phyloP scores from a whole-genome alignment of 257 asterid species.

The Paraleonurus japonicus region DNA sequence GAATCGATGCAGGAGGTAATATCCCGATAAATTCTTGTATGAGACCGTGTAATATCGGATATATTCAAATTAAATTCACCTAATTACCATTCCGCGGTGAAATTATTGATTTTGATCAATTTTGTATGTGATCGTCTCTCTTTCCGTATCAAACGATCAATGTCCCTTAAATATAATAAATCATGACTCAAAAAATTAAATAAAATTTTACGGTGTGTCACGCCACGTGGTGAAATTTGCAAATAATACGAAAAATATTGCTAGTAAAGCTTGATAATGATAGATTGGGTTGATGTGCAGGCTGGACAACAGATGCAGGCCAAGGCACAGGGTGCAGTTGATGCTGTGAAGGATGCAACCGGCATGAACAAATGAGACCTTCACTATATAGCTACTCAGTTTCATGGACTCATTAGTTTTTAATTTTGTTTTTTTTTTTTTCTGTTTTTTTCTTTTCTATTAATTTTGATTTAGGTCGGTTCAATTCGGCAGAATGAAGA shows the following conservation, averaged over 20 bases:
- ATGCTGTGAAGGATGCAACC: constrained; percentile 45
- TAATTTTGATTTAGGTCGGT: not conserved
- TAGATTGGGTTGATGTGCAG: not conserved
- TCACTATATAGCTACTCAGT: not conserved
- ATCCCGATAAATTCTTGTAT: not conserved
- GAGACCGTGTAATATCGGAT: not conserved
- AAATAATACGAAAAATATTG: no score
- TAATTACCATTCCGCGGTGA: no score
- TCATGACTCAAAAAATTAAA: not conserved
- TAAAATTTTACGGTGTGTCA: not conserved
- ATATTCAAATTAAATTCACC: not conserved
- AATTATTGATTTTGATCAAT: no score
- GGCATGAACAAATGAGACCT: constrained; percentile 42
- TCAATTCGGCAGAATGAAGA: not conserved
- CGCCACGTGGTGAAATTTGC: no score
- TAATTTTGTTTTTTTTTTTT: not conserved
- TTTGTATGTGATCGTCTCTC: no score
- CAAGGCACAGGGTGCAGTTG: constrained; percentile 47
- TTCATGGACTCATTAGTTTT: not conserved
- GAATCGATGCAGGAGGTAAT: constrained; percentile 48
- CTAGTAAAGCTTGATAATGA: not conserved
- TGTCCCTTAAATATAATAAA: not conserved
- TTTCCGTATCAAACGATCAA: no score
- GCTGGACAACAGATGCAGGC: constrained; percentile 44
- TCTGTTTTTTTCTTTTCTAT: not conserved